Conservation (phyloP, 345 rosid genomes). For the Alliaria petiolata region DNA sequence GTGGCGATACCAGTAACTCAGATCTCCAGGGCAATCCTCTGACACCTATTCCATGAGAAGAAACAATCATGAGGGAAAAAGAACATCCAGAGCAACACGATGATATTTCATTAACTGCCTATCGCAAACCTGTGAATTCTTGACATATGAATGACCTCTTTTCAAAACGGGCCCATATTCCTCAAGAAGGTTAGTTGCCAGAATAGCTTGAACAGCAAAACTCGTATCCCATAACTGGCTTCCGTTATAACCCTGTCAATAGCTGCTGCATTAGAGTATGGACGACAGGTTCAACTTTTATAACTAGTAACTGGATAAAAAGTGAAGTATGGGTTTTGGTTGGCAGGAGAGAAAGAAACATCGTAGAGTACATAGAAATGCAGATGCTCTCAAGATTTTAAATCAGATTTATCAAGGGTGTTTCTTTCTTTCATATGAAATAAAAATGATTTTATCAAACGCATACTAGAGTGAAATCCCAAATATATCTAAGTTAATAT, state of each 20-base stretch:
- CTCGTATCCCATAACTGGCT: conserved; percentile 95
- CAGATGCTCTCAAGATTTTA: background rate
- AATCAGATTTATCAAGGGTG: conserved; percentile 15
- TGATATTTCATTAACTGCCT: background rate
- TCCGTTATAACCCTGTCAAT: conserved; percentile 92
- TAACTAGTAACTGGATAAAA: background rate
- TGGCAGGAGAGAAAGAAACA: background rate
- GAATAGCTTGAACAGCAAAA: conserved; percentile 82
- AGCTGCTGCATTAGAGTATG: conserved; percentile 27
- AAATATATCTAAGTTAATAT: background rate
- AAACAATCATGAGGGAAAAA: background rate
- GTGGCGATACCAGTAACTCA: conserved; percentile 82
- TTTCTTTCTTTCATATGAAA: background rate
- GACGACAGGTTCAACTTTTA: conserved; percentile 14
- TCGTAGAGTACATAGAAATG: background rate
- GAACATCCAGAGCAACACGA: background rate
- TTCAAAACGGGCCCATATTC: conserved; percentile 64
- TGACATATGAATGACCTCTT: conserved; percentile 63
- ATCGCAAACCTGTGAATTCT: conserved; percentile 67
- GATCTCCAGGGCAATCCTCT: conserved; percentile 87
- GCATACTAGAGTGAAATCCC: background rate
- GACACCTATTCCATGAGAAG: conserved; percentile 46
- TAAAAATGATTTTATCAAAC: background rate
- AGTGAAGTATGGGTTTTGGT: background rate
- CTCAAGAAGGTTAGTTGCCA: conserved; percentile 63